Evolutionary conservation across 2,329 filamentous ascomycete genomes (phyloP).

Genomic region (Diaporthe aspalathi): DNA sequence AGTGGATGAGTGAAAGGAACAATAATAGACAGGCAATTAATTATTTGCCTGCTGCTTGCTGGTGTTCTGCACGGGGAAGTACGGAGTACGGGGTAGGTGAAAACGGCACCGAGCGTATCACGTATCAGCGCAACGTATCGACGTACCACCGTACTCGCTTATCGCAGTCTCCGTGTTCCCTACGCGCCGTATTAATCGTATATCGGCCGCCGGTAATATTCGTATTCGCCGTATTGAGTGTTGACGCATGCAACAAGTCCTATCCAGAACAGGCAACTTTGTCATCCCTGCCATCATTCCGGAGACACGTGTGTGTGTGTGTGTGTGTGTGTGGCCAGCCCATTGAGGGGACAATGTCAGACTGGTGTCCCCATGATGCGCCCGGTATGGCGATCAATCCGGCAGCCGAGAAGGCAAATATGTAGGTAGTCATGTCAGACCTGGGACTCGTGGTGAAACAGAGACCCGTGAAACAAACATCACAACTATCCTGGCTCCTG

Average conservation of each 20-base stretch:
- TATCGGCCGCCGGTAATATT: neutral
- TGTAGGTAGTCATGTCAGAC: neutral
- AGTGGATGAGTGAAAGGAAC: neutral
- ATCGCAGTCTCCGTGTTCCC: neutral
- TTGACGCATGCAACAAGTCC: neutral
- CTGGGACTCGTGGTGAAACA: neutral
- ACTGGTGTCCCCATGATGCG: neutral
- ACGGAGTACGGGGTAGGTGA: neutral
- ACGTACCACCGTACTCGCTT: neutral
- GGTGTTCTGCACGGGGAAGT: no score
- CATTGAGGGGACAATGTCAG: neutral
- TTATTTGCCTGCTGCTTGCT: no score
- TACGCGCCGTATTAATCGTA: neutral
- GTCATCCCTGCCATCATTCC: no score
- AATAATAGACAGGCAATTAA: constrained; percentile 4
- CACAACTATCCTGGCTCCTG: neutral
- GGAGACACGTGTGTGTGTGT: neutral
- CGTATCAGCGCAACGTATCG: neutral
- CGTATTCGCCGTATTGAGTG: neutral
- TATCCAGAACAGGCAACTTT: neutral
- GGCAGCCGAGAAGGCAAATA: neutral
- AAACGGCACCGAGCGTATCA: neutral
- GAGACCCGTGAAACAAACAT: neutral
- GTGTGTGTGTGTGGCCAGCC: neutral
- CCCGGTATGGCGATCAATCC: neutral